Evolutionary conservation across 352 stramenopile genomes (phyloP).

Genomic region (Globisporangium radiosum): DNA sequence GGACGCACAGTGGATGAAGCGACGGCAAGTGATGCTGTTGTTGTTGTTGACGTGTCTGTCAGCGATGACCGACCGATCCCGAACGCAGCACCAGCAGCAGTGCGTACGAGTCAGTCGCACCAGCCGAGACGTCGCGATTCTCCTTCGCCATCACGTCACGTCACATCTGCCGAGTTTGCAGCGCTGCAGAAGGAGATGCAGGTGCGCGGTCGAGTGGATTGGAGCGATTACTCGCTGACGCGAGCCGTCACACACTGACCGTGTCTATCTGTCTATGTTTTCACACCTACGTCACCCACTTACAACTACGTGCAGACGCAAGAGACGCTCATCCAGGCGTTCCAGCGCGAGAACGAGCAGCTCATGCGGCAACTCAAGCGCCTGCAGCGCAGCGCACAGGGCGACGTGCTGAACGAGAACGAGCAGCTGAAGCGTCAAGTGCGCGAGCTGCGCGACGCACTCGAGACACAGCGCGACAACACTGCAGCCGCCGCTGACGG

Average conservation of each 20-base stretch:
- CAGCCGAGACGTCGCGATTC: not conserved
- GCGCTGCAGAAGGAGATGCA: slow-evolving; percentile 55
- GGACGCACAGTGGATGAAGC: too few species aligned
- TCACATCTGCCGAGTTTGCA: slow-evolving; percentile 8
- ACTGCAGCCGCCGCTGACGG: slow-evolving; percentile 2
- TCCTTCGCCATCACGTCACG: not conserved
- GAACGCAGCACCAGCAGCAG: not conserved
- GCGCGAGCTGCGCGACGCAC: slow-evolving; percentile 27
- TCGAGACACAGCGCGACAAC: slow-evolving; percentile 11
- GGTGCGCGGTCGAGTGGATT: slow-evolving; percentile 7
- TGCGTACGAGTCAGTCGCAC: not conserved
- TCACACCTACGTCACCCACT: not conserved
- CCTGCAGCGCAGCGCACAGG: slow-evolving; percentile 48
- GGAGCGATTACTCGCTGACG: not conserved
- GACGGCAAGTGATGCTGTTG: not conserved
- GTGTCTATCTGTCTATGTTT: not conserved
- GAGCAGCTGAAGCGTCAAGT: slow-evolving; percentile 48
- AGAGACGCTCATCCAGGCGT: slow-evolving; percentile 70
- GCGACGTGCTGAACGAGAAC: slow-evolving; percentile 75
- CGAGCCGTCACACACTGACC: too few species aligned
- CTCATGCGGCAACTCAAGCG: slow-evolving; percentile 75
- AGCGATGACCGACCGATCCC: not conserved
- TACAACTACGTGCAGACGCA: slow-evolving; percentile 31
- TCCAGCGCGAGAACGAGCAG: slow-evolving; percentile 78
- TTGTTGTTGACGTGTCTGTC: not conserved